Evolutionary conservation across 1,139 yeast species (phyloP), one percentile per base, ranked within the genome.

Genomic region (Geotrichum klebahnii): DNA sequence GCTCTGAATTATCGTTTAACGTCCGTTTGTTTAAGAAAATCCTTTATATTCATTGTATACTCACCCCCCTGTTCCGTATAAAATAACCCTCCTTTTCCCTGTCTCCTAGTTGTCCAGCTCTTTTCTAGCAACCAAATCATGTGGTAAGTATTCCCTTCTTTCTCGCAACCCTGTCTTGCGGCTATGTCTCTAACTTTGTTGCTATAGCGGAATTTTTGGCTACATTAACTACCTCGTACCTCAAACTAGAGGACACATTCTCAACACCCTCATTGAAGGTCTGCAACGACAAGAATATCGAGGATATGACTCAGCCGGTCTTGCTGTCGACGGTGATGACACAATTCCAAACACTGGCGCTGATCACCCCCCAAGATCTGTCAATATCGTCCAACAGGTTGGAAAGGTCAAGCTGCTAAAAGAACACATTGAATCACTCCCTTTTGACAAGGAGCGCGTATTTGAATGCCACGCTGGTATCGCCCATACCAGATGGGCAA

Each of bases 401-500:
- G 98, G 98, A 63, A 94, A 94, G 72, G 99, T 94, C 60, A 79
- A 79, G 59, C 84, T 81, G 50, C 81, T 94, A 67, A 84, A 78
- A 65, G 79, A 84, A 63, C 81, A 80, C 66, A 80, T 90, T 58
- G 78, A 75, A 37, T 61, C 61, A 40, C 55, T 67, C 42, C 70
- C 80, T 51, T 76, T 80, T 53, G 78, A 83, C 65, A 77, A 82
- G 60, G 44, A 43, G n/a, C 80, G 78, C 51, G 76, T 80, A 23
- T 88, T 88, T 64, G 84, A 81, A 61, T 81, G 84, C 68, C 98
- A 92, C 66, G 92, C 83, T 54, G 98, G 96, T 67, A 92, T 94
- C 68, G 97, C 98, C 36, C 99, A 94, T 71, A 94, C 99, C 16
- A 84, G 99, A 76, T 94, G 99, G 99, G 98, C 99, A 44, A 94